These are phyloP conservation scores for Tylopilus microsporus DNA, from an alignment of 1,284 basidiomycete genomes.

Conservation along the genomic window DNA sequence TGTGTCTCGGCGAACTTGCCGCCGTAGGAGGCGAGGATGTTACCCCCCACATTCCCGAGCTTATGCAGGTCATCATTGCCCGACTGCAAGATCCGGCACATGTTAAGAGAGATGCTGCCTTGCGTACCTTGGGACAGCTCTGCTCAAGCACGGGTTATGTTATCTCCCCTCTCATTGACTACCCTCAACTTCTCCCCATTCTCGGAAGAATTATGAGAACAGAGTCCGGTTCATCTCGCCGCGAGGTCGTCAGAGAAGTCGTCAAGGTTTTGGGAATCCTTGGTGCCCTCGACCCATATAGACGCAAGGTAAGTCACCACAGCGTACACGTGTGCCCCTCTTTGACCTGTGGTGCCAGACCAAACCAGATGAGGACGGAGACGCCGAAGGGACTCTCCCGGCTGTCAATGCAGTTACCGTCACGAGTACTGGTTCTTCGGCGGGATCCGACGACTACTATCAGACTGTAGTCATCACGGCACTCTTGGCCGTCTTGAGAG, in stretches of 20 bases:
- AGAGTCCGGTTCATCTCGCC: constrained; percentile 76
- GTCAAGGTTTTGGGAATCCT: constrained; percentile 93
- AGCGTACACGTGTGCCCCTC: background rate
- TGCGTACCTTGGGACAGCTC: constrained; percentile 91
- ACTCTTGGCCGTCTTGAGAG: constrained; percentile 84
- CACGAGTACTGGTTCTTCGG: constrained; percentile 40
- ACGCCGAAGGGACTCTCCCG: constrained; percentile 63
- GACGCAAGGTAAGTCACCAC: constrained; percentile 66
- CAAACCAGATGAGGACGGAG: constrained; percentile 72
- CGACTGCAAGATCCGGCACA: constrained; percentile 85
- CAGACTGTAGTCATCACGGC: constrained; percentile 94
- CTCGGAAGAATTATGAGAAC: constrained; percentile 84
- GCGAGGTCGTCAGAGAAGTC: constrained; percentile 90
- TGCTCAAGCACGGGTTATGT: constrained; percentile 96
- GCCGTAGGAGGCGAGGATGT: constrained; percentile 94
- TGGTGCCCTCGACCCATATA: constrained; percentile 96
- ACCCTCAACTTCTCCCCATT: constrained; percentile 86
- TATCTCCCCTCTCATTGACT: constrained; percentile 84
- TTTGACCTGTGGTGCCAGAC: constrained; percentile 39
- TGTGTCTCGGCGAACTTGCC: constrained; percentile 92
- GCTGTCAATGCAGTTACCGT: constrained; percentile 58
- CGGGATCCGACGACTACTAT: constrained; percentile 89
- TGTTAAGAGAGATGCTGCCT: constrained; percentile 87
- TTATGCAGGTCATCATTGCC: constrained; percentile 87
- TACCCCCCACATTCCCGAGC: constrained; percentile 73